phyloP scores from a whole-genome alignment of 2,329 filamentous ascomycete species.

The Aspergillus oerlinghausenensis region DNA sequence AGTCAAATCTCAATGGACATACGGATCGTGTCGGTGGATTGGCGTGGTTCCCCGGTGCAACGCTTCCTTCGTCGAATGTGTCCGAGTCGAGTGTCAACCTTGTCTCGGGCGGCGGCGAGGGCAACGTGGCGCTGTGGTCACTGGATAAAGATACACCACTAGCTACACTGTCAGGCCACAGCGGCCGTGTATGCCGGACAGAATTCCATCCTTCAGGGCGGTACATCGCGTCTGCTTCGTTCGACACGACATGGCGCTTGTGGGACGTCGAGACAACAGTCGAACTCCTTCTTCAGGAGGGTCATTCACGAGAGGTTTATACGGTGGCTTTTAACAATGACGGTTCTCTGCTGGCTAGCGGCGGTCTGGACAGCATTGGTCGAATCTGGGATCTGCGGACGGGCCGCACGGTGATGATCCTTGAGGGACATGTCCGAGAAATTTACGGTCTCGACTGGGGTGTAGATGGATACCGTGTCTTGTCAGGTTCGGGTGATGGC shows the following conservation, averaged over 20 bases:
- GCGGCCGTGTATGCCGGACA: constrained; percentile 79
- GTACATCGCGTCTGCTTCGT: constrained; percentile 88
- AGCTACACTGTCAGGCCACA: constrained; percentile 76
- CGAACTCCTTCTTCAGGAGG: constrained; percentile 85
- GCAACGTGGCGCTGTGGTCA: constrained; percentile 84
- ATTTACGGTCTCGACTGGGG: constrained; percentile 94
- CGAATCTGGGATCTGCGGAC: constrained; percentile 93
- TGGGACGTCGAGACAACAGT: constrained; percentile 88
- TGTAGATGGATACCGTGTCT: constrained; percentile 80
- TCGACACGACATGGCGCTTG: constrained; percentile 92
- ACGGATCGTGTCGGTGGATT: constrained; percentile 85
- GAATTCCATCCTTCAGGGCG: constrained; percentile 91
- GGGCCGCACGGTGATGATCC: constrained; percentile 89
- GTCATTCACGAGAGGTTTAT: constrained; percentile 91
- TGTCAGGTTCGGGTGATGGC: constrained; percentile 89
- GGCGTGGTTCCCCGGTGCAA: constrained; percentile 82
- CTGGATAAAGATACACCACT: constrained; percentile 80
- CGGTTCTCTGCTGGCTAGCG: constrained; percentile 83
- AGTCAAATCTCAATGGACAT: constrained; percentile 72
- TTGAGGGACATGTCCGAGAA: constrained; percentile 88
- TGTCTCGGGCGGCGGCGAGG: constrained; percentile 85
- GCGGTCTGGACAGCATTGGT: constrained; percentile 90
- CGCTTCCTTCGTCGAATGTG: constrained; percentile 64
- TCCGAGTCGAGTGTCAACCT: constrained; percentile 74
- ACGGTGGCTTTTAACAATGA: constrained; percentile 85